Conservation (phyloP, 2,329 filamentous ascomycete species). For the Ceratocystiopsis sp. region DNA sequence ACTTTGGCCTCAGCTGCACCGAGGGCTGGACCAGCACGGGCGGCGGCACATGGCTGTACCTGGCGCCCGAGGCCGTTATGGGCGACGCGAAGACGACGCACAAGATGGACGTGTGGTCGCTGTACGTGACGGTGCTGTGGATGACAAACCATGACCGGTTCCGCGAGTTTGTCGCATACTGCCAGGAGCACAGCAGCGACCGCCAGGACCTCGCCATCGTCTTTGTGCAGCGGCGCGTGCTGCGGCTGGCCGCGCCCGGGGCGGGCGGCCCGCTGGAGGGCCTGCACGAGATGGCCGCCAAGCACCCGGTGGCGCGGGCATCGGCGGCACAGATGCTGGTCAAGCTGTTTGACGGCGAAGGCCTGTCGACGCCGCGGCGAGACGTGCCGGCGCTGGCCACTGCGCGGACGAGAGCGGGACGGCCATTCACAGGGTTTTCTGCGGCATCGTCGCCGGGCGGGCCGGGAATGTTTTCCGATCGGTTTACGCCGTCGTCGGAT, state of each 20-base stretch:
- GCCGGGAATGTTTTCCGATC: no score
- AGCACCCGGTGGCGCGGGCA: neutral
- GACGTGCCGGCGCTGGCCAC: no score
- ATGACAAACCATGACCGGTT: neutral
- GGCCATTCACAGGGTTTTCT: no score
- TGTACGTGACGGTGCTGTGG: neutral
- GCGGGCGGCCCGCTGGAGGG: no score
- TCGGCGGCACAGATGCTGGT: neutral
- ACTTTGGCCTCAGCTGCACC: neutral
- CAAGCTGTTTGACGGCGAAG: neutral
- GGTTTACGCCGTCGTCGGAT: no score
- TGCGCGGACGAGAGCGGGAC: no score
- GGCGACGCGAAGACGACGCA: neutral
- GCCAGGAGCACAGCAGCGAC: no score
- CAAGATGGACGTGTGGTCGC: slow-evolving; percentile 1
- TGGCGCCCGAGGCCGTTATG: neutral
- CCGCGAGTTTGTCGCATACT: neutral
- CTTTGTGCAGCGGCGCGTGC: no score
- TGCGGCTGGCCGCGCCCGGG: no score
- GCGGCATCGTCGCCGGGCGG: no score
- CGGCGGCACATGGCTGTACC: neutral
- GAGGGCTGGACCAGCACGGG: neutral
- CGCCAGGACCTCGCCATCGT: no score
- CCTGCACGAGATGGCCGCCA: neutral
- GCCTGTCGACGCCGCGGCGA: neutral